A percentile compares a stretch with the other conserved stretches of the same genome.
phyloP scores from a whole-genome alignment of 164 flowering plant genomes.

The Macadamia integrifolia region DNA sequence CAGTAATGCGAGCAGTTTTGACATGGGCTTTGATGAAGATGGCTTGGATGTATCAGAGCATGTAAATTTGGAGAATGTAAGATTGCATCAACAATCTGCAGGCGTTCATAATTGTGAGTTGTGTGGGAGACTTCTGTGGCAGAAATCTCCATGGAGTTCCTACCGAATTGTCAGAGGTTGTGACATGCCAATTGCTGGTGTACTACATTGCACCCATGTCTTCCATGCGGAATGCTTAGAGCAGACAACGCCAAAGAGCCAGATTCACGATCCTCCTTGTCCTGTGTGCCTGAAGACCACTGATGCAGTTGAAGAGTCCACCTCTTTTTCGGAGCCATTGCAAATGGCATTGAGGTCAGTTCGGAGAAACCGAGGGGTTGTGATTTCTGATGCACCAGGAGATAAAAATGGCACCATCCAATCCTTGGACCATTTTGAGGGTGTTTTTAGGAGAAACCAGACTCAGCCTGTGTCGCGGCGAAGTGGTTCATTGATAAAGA shows the following conservation, averaged over 20 bases:
- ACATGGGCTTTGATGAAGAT: conserved; percentile 38
- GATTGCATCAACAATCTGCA: conserved; percentile 13
- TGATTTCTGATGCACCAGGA: conserved; percentile 15
- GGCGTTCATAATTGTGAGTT: conserved; percentile 37
- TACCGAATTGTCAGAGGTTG: conserved; percentile 35
- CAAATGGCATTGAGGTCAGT: conserved; percentile 32
- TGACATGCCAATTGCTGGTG: conserved; percentile 45
- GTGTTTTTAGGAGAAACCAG: conserved; percentile 18
- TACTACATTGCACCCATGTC: conserved; percentile 45
- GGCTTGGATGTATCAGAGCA: conserved; percentile 25
- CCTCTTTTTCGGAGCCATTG: conserved; percentile 28
- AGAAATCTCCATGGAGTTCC: conserved; percentile 48
- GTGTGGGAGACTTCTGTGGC: conserved; percentile 34
- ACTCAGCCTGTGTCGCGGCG: conserved; percentile 9
- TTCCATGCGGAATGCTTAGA: conserved; percentile 57
- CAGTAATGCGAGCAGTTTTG: conserved; percentile 47
- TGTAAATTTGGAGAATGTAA: conserved; percentile 17
- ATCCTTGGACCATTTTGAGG: conserved; percentile 14
- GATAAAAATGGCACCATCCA: conserved; percentile 2
- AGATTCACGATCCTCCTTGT: conserved; percentile 46
- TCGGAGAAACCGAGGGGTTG: conserved; percentile 21
- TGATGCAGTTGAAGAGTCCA: conserved; percentile 19
- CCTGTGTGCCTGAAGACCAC: conserved; percentile 34
- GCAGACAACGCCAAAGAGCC: conserved; percentile 37
- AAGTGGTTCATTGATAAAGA: conserved; percentile 21